Evolutionary conservation across 2,329 filamentous ascomycete genomes (phyloP).

Genomic region (Alternaria sp.): DNA sequence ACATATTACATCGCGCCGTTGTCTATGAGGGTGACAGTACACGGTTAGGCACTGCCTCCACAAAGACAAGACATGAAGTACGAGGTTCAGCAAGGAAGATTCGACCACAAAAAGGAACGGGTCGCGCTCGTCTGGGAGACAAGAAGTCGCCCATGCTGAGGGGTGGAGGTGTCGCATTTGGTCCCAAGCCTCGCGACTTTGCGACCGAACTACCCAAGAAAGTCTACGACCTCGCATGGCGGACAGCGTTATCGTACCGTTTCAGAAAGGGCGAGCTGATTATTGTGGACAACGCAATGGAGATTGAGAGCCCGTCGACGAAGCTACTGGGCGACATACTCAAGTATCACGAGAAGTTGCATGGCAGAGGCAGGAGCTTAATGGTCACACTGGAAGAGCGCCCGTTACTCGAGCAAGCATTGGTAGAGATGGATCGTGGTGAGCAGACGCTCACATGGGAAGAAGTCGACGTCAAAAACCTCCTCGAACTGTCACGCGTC

Average conservation of each 20-base stretch:
- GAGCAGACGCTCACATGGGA: constrained; percentile 73
- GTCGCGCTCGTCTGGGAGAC: constrained; percentile 78
- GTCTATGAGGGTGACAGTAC: constrained; percentile 91
- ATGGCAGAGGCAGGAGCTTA: constrained; percentile 40
- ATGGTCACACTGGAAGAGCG: constrained; percentile 43
- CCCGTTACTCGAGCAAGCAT: constrained; percentile 68
- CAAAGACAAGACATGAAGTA: constrained; percentile 72
- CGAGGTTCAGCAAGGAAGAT: constrained; percentile 85
- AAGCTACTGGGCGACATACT: constrained; percentile 74
- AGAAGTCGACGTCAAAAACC: constrained; percentile 96
- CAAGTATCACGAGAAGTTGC: constrained; percentile 66
- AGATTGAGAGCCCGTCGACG: constrained; percentile 70
- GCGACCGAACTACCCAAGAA: constrained; percentile 82
- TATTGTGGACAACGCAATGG: constrained; percentile 79
- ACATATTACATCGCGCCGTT: constrained; percentile 91
- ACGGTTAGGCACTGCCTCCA: constrained; percentile 75
- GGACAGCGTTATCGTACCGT: constrained; percentile 90
- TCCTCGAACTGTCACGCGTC: constrained; percentile 83
- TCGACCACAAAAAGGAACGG: constrained; percentile 84
- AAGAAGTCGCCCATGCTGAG: constrained; percentile 81
- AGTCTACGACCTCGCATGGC: constrained; percentile 94
- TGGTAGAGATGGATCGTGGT: constrained; percentile 71
- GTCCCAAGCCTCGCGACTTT: constrained; percentile 93
- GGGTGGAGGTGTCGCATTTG: constrained; percentile 88
- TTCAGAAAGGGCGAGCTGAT: constrained; percentile 87